Evolutionary conservation across 1,284 basidiomycete genomes (phyloP), one percentile per base, ranked within the genome.

Genomic region (Trametes hirsuta): DNA sequence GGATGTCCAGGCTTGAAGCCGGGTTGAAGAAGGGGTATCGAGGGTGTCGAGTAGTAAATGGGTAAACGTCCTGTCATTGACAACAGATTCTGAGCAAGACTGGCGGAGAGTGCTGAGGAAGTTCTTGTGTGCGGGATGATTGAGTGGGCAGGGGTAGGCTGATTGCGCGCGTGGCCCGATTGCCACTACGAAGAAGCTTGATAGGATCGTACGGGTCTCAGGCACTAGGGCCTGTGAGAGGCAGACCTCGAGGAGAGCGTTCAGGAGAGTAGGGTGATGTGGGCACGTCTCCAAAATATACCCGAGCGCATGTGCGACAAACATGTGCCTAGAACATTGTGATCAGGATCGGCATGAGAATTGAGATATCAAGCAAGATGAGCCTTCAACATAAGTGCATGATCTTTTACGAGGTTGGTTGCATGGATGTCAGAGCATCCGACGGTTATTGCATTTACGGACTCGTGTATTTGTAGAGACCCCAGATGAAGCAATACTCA

Each of bases 231-330:
- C 64, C 55, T 79, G 75, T 15, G 74, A 66, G 8, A 84, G 68
- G 47, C 78, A 75, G 11, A 81, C 71, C 36, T 84, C 81, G 0
- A 87, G 76, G 0, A 88, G 74, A 41, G 76, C 70, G 18, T 67
- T 74, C 30, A 84, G 66, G 12, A 87, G 75, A 10, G 80, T 79
- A 30, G 80, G 76, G 62, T 83, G 72, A 48, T 72, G 77, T 4
- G 76, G 73, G 59, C 81, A 84, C 4, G 71, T 72, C 25, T 71
- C 71, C 25, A 86, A 69, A 22, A 84, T 74, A 45, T 84, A 68
- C 22, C 73, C 74, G 6, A 86, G 69, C 4, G 83, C 81, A 64
- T 87, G 84, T 0, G 84, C 78, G 3, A 81, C 65, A 22, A 86
- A 61, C 15, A 81, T 74, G 65, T 73, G 79, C 50, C 84, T 86